Conservation (phyloP, 352 stramenopile genomes). For the Phytophthora pistaciae region DNA sequence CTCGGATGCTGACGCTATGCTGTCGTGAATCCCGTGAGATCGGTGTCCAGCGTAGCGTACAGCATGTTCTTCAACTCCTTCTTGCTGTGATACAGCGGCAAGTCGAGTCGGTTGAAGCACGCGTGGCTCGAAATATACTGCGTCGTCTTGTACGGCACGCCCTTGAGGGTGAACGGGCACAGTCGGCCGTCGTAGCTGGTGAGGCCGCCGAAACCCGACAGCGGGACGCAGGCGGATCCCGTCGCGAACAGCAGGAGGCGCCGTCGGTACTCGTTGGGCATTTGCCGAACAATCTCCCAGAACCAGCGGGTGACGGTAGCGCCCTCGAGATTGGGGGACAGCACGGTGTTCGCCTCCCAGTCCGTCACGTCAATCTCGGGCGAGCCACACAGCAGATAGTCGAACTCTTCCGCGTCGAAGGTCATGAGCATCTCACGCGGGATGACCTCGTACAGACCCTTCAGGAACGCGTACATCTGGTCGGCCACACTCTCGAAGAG, state of each 20-base stretch:
- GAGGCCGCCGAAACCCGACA: slow-evolving; percentile 74
- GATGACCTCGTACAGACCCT: slow-evolving; percentile 97
- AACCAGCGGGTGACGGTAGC: slow-evolving; percentile 86
- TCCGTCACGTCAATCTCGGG: slow-evolving; percentile 97
- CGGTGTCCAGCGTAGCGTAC: slow-evolving; percentile 67
- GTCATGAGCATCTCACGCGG: slow-evolving; percentile 94
- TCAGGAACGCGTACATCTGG: slow-evolving; percentile 81
- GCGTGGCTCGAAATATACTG: slow-evolving; percentile 81
- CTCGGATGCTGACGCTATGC: slow-evolving; percentile 35
- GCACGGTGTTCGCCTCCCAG: slow-evolving; percentile 92
- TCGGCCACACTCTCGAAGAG: slow-evolving; percentile 67
- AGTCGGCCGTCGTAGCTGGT: slow-evolving; percentile 86
- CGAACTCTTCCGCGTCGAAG: slow-evolving; percentile 98
- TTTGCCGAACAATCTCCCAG: slow-evolving; percentile 96
- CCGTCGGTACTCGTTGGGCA: slow-evolving; percentile 80
- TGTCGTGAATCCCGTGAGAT: slow-evolving; percentile 79
- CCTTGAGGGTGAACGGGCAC: slow-evolving; percentile 81
- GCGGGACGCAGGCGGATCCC: slow-evolving; percentile 78
- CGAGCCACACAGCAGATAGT: slow-evolving; percentile 97
- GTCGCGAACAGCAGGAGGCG: slow-evolving; percentile 86
- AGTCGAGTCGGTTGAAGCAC: slow-evolving; percentile 93
- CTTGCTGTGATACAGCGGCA: slow-evolving; percentile 94
- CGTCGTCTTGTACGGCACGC: slow-evolving; percentile 47
- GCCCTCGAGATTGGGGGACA: slow-evolving; percentile 56
- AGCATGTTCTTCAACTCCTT: slow-evolving; percentile 79